Evolutionary conservation across 805 yeast species (phyloP).

Genomic region (Hanseniaspora hatyaiensis): DNA sequence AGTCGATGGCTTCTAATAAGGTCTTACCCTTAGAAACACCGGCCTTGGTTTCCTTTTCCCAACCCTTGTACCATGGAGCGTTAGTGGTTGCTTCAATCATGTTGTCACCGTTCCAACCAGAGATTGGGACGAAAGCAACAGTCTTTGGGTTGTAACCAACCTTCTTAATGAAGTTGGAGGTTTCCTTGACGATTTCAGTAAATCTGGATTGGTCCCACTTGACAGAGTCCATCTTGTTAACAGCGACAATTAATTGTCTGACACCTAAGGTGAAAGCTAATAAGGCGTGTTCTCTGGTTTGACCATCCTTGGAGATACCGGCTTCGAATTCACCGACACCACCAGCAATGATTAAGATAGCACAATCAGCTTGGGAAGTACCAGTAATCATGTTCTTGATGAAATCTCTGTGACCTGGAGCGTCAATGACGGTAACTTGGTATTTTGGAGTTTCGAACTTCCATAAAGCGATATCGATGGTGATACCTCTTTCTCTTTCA

Average conservation of each 20-base stretch:
- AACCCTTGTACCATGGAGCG: conserved; percentile 84
- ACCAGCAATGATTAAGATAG: conserved; percentile 80
- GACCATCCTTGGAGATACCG: conserved; percentile 90
- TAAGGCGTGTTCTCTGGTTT: conserved; percentile 89
- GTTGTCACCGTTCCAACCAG: conserved; percentile 91
- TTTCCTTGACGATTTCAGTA: conserved; percentile 66
- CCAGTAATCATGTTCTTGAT: conserved; percentile 94
- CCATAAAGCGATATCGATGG: conserved; percentile 87
- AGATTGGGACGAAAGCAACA: conserved; percentile 79
- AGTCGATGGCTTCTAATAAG: conserved; percentile 72
- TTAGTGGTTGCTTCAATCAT: conserved; percentile 72
- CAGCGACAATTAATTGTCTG: conserved; percentile 73
- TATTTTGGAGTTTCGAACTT: conserved; percentile 85
- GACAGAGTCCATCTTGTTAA: conserved; percentile 91
- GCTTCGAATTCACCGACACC: conserved; percentile 93
- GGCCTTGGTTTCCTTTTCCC: conserved; percentile 67
- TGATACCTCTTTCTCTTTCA: conserved; percentile 95
- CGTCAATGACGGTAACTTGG: conserved; percentile 84
- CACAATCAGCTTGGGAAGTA: conserved; percentile 89
- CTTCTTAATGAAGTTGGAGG: conserved; percentile 70
- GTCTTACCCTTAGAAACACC: conserved; percentile 68
- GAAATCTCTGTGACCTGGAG: conserved; percentile 95
- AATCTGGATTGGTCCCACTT: conserved; percentile 76
- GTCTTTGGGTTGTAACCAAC: conserved; percentile 75
- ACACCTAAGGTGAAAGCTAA: conserved; percentile 86